Percentiles rank a stretch among this genome's conserved stretches.
Evolutionary conservation across 257 asterid species (phyloP).

Genomic region (Solanum virginianum): DNA sequence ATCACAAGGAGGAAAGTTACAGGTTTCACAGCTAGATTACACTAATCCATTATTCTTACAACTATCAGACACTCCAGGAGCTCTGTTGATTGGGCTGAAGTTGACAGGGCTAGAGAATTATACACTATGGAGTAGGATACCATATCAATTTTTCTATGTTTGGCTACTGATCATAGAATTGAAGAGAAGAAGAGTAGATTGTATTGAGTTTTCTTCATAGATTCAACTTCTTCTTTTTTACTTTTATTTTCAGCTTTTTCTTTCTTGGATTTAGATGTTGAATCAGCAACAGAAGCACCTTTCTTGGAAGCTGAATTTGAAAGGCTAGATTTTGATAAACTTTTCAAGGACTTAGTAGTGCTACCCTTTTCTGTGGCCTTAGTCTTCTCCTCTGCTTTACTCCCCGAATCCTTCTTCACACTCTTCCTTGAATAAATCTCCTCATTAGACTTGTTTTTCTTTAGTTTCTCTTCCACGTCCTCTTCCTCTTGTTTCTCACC

Average conservation of each 20-base stretch:
- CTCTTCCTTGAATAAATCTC: neutral
- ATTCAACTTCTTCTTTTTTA: constrained; percentile 23
- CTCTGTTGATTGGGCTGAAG: too few relatives aligned
- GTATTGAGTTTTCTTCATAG: constrained; percentile 14
- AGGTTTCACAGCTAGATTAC: too few relatives aligned
- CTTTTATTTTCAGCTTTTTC: constrained; percentile 35
- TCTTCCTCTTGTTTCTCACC: neutral
- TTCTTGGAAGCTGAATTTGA: neutral
- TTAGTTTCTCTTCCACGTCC: neutral
- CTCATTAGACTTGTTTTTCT: neutral
- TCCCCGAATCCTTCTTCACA: neutral
- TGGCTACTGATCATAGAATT: too few relatives aligned
- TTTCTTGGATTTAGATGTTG: neutral
- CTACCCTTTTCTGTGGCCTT: neutral
- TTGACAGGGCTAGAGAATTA: too few relatives aligned
- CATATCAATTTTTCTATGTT: too few relatives aligned
- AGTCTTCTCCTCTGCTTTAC: neutral
- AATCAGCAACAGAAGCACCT: neutral
- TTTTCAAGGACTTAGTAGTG: neutral
- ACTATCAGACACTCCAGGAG: too few relatives aligned
- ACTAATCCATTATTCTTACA: too few relatives aligned
- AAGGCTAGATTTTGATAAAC: neutral
- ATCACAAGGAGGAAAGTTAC: too few relatives aligned
- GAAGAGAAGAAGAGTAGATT: too few relatives aligned
- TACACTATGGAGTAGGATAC: too few relatives aligned